Base-by-base conservation (phyloP, 441 rosid genomes). In the Lepidium campestre region DNA sequence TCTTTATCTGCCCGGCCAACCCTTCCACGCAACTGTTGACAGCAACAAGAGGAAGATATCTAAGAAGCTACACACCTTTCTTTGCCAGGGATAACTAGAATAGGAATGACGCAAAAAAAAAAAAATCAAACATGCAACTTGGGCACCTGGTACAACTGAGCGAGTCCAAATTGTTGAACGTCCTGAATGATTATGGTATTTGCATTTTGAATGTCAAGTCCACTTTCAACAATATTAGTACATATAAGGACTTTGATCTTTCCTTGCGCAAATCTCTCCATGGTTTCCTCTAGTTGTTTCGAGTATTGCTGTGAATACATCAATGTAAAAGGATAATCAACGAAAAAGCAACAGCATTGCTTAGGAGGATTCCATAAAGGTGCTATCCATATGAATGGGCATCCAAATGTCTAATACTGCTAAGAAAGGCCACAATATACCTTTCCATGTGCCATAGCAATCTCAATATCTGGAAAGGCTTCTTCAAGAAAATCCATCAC, bases 1-100 rank as follows among this genome's bases (percentile, higher is more conserved):
- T 94, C 97, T 77, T 86, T 94, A 82, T 89, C 99, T 10, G 97
- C 96, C 35, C 98, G 92, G 22, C 99, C 98, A 76, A 94, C 99
- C 81, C 99, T 86, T 83, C 99, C 98, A 49, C 97, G 97, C 86
- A 91, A 78, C 99, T 94, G 77, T 76, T 15, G 61, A 56, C 40
- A 60, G 41, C 50, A 71, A 66, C 35, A 34, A 67, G 22, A 45
- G 14, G 40, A 53, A 47, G 23, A 62, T 23, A 47, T 76, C 55
- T 67, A 27, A 50, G 55, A 55, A 46, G 50, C 62, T 75, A 60
- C 29, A 60, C 58, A 60, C 18, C 17, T 60, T 45, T 76, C 63
- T 14, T 46, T 39, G 10, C 19, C 41, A 35, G n/a, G 36, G 34
- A 31, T 42, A 66, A 35, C 35, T 50, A 59, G 54, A 40, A 49